These are phyloP conservation scores for Raddia guianensis DNA, from an alignment of 176 grass and related monocot species.

Conservation along the genomic window DNA sequence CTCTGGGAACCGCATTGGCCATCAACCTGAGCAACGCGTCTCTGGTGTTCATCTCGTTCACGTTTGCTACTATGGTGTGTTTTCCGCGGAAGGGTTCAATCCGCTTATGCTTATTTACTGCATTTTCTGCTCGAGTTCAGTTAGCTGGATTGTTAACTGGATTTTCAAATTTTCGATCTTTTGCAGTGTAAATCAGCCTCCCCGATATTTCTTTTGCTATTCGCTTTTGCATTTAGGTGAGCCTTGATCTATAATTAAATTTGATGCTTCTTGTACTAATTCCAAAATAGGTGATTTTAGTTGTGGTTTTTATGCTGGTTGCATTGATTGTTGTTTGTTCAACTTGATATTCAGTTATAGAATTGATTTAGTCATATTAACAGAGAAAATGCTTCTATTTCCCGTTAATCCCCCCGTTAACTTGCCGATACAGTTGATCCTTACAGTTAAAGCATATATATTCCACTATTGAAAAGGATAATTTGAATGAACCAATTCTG, in stretches of 20 bases:
- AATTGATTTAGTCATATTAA: conserved; percentile 4
- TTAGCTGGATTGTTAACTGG: conserved; percentile 27
- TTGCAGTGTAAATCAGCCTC: conserved; percentile 99
- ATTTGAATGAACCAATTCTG: neutral
- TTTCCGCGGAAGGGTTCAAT: neutral
- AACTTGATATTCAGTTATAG: conserved; percentile 12
- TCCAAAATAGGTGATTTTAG: neutral
- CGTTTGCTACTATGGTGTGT: conserved; percentile 97
- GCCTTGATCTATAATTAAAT: conserved; percentile 8
- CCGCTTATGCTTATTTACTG: neutral
- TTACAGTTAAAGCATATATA: neutral
- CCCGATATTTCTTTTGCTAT: conserved; percentile 92
- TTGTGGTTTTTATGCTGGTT: neutral
- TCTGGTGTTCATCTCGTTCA: conserved; percentile 97
- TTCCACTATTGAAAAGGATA: neutral
- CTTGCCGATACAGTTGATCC: neutral
- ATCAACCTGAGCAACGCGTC: conserved; percentile 99
- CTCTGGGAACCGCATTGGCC: conserved; percentile 92
- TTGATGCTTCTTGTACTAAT: neutral
- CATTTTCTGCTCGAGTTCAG: conserved; percentile 7
- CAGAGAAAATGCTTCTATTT: neutral
- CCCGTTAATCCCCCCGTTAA: neutral
- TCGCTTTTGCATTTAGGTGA: conserved; percentile 99
- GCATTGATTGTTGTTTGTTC: neutral
- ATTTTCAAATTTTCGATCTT: conserved; percentile 38